A percentile compares a stretch with the other conserved stretches of the same genome.
Evolutionary conservation across 176 grass and related monocot species (phyloP).

Genomic region (Bromus sterilis): DNA sequence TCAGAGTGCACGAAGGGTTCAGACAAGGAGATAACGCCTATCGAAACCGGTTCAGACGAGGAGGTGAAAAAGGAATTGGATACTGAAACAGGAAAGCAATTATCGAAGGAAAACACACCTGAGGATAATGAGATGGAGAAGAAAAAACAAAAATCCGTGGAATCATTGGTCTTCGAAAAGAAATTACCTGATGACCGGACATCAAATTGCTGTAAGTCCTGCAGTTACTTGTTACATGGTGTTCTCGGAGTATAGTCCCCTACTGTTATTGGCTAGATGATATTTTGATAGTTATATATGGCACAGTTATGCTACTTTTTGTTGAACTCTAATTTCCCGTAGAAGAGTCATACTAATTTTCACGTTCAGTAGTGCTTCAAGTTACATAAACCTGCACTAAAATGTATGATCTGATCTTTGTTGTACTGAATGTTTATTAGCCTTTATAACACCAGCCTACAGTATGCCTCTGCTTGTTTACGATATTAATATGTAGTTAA

Average conservation of each 20-base stretch:
- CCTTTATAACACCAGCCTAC: background rate
- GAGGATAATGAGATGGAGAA: background rate
- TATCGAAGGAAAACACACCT: background rate
- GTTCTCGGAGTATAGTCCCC: background rate
- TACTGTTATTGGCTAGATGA: background rate
- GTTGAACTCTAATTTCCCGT: background rate
- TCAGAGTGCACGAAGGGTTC: background rate
- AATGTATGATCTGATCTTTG: background rate
- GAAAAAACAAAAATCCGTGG: background rate
- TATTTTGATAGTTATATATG: background rate
- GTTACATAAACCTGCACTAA: background rate
- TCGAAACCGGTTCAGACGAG: background rate
- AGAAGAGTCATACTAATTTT: background rate
- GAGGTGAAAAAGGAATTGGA: background rate
- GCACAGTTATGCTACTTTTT: background rate
- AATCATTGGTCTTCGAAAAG: background rate
- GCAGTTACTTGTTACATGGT: background rate
- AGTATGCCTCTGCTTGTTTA: background rate
- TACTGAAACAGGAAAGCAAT: background rate
- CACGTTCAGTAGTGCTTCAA: background rate
- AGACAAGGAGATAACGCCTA: background rate
- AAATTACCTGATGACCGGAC: constrained; percentile 9
- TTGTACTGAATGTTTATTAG: background rate
- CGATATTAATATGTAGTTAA: background rate
- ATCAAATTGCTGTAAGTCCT: constrained; percentile 30